Percentiles rank a stretch among this genome's conserved stretches.
Evolutionary conservation across 2,329 filamentous ascomycete genomes (phyloP).

Genomic region (Diaporthe citri): DNA sequence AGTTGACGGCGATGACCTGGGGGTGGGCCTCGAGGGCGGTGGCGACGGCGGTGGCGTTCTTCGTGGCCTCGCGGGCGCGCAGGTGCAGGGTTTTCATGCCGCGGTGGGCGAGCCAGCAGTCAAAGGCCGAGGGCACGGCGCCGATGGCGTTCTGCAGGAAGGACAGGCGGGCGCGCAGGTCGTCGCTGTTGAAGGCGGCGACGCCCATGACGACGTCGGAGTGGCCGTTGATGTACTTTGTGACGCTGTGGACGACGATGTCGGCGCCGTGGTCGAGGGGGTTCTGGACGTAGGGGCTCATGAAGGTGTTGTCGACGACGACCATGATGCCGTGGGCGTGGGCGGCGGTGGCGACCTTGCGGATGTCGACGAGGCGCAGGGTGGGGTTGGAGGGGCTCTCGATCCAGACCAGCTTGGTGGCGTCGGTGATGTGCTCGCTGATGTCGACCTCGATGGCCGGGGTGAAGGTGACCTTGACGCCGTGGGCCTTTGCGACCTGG

Average conservation of each 20-base stretch:
- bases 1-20: conserved; percentile 91
- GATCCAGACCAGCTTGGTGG: conserved; percentile 98
- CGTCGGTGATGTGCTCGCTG: conserved; percentile 82
- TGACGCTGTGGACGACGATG: conserved; percentile 96
- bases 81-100: conserved; percentile 97
- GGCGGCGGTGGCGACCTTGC: conserved; percentile 83
- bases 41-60: conserved; percentile 85
- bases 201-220: conserved; percentile 97
- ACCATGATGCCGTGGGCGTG: conserved; percentile 92
- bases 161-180: conserved; percentile 79
- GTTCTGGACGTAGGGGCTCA: conserved; percentile 97
- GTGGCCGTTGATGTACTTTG: conserved; percentile 99
- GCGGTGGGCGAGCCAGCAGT: conserved; percentile 97
- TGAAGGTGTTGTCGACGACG: conserved; percentile 99
- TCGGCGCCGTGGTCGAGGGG: conserved; percentile 95
- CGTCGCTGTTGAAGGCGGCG: conserved; percentile 91
- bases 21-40: conserved; percentile 81
- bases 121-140: conserved; percentile 93
- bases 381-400: conserved; percentile 96
- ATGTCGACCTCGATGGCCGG: conserved; percentile 93
- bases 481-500: conserved; percentile 93
- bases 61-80: conserved; percentile 85
- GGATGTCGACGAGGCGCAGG: conserved; percentile 91
- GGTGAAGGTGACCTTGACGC: conserved; percentile 94
- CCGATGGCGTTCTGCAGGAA: conserved; percentile 99